These are phyloP conservation scores for Salix caprea DNA, from an alignment of 345 rosid species.

Conservation along the genomic window DNA sequence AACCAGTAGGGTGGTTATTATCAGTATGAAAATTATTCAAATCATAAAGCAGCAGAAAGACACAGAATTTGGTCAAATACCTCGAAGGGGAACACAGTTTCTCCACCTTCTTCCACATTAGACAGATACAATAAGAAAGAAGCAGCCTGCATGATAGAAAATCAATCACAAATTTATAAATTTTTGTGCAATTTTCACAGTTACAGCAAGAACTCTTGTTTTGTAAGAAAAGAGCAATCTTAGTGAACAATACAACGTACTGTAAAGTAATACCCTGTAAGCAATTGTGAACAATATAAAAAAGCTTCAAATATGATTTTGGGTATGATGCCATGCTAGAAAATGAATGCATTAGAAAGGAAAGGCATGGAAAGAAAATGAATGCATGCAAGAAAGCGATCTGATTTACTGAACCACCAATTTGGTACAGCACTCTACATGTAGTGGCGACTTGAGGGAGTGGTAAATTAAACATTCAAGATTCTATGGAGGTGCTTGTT, in stretches of 20 bases:
- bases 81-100: slow-evolving; percentile 83
- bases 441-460: not conserved
- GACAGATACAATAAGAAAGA: slow-evolving; percentile 66
- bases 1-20: not conserved
- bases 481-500: not conserved
- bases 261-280: not conserved
- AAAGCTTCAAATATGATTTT: not conserved
- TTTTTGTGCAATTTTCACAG: not conserved
- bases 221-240: not conserved
- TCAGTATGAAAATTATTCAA: not conserved
- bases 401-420: not conserved
- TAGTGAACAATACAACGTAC: not conserved
- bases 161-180: slow-evolving; percentile 5
- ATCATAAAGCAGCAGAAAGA: not conserved
- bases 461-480: not conserved
- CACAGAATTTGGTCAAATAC: slow-evolving; percentile 27
- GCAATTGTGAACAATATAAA: not conserved
- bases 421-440: not conserved
- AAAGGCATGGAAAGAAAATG: not conserved
- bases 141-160: slow-evolving; percentile 38
- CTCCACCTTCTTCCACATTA: slow-evolving; percentile 74
- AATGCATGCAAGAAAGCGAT: not conserved
- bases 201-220: not conserved
- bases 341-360: not conserved
- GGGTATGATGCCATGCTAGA: not conserved